Evolutionary conservation across 345 rosid species (phyloP).

Genomic region (Fremontodendron californicum): DNA sequence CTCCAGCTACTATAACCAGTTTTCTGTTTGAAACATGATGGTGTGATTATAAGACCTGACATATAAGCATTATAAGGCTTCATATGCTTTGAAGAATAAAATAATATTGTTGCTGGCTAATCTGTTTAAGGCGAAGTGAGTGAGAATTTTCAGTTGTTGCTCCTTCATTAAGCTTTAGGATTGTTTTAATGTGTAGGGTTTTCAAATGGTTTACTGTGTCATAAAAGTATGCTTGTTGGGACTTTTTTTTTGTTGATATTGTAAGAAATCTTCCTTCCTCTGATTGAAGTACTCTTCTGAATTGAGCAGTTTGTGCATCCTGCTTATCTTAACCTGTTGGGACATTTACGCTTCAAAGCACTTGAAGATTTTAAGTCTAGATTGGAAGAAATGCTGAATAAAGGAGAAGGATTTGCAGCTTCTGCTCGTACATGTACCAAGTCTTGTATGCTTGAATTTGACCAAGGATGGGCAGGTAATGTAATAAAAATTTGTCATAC

Average conservation of each 20-base stretch:
- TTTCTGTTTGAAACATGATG: neutral
- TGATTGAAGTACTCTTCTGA: conserved; percentile 3
- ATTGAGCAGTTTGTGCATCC: conserved; percentile 48
- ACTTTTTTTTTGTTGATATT: neutral
- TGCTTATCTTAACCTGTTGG: conserved; percentile 49
- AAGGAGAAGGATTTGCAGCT: conserved; percentile 63
- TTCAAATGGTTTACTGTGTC: neutral
- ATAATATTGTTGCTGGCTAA: neutral
- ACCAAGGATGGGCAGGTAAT: conserved; percentile 61
- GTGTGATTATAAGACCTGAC: neutral
- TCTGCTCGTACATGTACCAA: conserved; percentile 43
- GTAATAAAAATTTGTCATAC: neutral
- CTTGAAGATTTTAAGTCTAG: conserved; percentile 48
- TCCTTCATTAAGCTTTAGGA: neutral
- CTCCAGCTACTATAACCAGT: neutral
- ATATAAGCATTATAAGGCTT: neutral
- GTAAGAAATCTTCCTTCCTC: neutral
- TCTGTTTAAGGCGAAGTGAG: neutral
- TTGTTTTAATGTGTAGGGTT: neutral
- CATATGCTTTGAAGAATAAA: neutral
- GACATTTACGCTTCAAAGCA: conserved; percentile 52
- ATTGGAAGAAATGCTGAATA: conserved; percentile 45
- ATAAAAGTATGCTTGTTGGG: neutral
- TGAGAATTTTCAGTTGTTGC: neutral
- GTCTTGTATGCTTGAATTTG: conserved; percentile 60